Base-by-base conservation (phyloP, 768 basidiomycete species). In the Strobilomyces confusus region DNA sequence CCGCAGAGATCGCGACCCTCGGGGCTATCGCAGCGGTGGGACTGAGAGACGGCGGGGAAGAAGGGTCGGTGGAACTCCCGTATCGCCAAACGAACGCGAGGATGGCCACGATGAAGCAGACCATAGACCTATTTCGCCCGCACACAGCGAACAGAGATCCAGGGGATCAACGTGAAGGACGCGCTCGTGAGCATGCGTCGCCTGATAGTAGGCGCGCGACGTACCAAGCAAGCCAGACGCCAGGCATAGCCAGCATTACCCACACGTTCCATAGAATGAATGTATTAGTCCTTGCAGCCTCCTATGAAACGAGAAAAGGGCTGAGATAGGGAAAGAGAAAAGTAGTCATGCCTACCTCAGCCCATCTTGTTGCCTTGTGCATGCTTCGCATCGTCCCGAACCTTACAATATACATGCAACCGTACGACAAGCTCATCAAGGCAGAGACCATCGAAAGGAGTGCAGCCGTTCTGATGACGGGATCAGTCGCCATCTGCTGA, bases 361-460 rank as follows among this genome's bases (percentile, higher is more conserved):
- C 85, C 84, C 86, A 90, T 51, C 78, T 77, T 9, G 82, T 81
- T 1, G 87, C 87, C 52, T 81, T 80, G 59, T 81, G 74, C 81
- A 87, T 86, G 56, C 76, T 85, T 40, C 79, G 76, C 87, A 90
- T 89, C 1, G 78, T 81, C 14, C 80, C 79, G 54, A 89, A 89
- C 25, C 84, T 73, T 15, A 89, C 73, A 15, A 86, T 88, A 66
- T 85, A 89, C 51, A 86, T 75, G 58, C 87, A 87, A 0, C 88
- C 88, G 62, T 81, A 90, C 3, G 78, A 78, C 20, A 89, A 70
- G 58, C 86, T 87, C 80, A 88, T 82, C 54, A 88, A 61, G 1
- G 84, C 82, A 34, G 79, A 86, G 0, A 82, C 72, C 19, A 89
- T 69, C 5, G 86, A 86, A n/a, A 86, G 62, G 5, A 89, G 69